Percentiles rank a stretch among this genome's conserved stretches.
These are phyloP conservation scores for Fusarium setosum DNA, from an alignment of 2,329 filamentous ascomycete genomes.

Conservation along the genomic window DNA sequence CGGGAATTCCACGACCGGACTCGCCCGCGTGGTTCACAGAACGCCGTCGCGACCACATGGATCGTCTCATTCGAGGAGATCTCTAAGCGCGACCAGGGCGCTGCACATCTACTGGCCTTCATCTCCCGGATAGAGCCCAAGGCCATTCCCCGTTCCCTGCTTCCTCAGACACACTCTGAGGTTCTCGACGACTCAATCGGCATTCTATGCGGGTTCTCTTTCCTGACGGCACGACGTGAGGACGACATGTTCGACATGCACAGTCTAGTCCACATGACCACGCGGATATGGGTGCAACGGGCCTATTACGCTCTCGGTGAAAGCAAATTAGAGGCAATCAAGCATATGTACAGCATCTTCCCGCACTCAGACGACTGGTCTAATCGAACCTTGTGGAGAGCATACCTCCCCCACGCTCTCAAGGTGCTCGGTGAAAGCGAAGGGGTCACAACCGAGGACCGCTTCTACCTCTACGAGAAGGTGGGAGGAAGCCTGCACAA, in stretches of 20 bases:
- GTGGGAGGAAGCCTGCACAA: background rate
- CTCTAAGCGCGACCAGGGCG: background rate
- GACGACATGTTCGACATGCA: background rate
- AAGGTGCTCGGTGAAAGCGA: background rate
- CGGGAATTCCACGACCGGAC: constrained; percentile 44
- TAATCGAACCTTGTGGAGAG: background rate
- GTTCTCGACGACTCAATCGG: too few species aligned
- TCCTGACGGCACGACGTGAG: background rate
- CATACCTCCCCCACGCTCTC: constrained; percentile 6
- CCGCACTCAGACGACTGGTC: background rate
- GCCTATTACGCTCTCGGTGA: background rate
- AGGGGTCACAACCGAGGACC: accelerated
- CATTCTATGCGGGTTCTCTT: background rate
- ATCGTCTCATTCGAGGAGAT: constrained; percentile 50
- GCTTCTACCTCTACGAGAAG: accelerated
- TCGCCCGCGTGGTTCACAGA: constrained; percentile 40
- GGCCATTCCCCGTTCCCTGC: too few species aligned
- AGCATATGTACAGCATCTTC: too few species aligned
- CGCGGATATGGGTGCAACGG: background rate
- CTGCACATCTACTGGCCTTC: background rate
- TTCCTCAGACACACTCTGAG: too few species aligned
- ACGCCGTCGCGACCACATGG: constrained; percentile 48
- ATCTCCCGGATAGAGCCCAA: constrained; percentile 2
- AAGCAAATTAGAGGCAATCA: too few species aligned
- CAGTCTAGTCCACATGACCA: background rate